Conservation (phyloP, 2,329 filamentous ascomycete genomes). For the Anthostomella pinea region DNA sequence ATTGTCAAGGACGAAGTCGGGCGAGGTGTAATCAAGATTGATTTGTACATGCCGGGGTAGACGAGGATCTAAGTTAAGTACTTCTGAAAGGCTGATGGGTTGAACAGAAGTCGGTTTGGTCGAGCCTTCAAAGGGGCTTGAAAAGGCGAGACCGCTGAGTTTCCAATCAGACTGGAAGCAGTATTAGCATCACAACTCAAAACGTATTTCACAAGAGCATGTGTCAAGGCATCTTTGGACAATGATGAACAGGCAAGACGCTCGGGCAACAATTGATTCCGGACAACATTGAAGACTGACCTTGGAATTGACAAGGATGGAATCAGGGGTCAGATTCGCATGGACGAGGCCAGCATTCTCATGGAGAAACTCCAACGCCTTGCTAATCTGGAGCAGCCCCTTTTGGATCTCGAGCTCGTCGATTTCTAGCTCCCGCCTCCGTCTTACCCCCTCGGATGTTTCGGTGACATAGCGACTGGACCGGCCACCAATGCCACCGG, state of each 20-base stretch:
- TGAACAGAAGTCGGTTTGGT: constrained; percentile 72
- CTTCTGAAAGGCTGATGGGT: constrained; percentile 78
- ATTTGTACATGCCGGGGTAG: constrained; percentile 81
- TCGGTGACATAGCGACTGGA: constrained; percentile 79
- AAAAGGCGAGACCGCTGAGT: constrained; percentile 89
- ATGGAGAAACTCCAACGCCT: constrained; percentile 91
- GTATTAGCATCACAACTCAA: constrained; percentile 34
- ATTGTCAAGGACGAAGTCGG: constrained; percentile 90
- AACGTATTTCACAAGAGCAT: too few relatives aligned
- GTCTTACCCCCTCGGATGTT: constrained; percentile 68
- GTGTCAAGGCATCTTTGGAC: not conserved
- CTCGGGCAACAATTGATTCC: not conserved
- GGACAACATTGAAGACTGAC: constrained; percentile 39
- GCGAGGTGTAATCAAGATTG: constrained; percentile 88
- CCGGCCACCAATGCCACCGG: constrained; percentile 65
- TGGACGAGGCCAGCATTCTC: constrained; percentile 93
- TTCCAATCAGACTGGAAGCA: constrained; percentile 85
- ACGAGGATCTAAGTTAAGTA: constrained; percentile 79
- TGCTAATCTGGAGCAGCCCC: constrained; percentile 86
- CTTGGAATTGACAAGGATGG: constrained; percentile 92
- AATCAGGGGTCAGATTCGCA: constrained; percentile 90
- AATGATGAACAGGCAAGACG: not conserved
- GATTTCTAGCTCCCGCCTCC: constrained; percentile 81
- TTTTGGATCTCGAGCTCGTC: constrained; percentile 98
- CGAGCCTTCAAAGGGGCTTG: constrained; percentile 74